Conservation (phyloP, 2,329 filamentous ascomycete genomes). For the Cyanodermella asteris region DNA sequence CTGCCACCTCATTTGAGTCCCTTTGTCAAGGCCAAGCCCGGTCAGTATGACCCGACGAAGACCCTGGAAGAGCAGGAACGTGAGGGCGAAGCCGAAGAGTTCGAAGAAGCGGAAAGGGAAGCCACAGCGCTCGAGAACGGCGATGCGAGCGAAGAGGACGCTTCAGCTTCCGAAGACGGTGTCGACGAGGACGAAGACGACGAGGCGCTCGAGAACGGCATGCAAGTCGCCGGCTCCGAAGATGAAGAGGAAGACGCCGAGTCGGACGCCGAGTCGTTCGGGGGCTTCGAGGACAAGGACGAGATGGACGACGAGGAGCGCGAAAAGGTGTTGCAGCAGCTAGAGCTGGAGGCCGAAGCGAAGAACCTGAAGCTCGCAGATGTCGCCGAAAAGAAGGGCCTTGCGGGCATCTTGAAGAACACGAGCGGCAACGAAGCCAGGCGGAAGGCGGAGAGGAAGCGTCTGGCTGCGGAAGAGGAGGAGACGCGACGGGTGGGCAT, state of each 20-base stretch:
- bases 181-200: constrained; percentile 20
- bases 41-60: constrained; percentile 76
- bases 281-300: constrained; percentile 24
- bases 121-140: constrained; percentile 26
- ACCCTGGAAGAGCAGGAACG: constrained; percentile 72
- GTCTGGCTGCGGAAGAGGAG: constrained; percentile 55
- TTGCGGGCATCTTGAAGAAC: constrained; percentile 40
- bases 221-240: constrained; percentile 27
- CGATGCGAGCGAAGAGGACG: constrained; percentile 16
- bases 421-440: constrained; percentile 47
- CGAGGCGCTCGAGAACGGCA: constrained; percentile 15
- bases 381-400: constrained; percentile 6
- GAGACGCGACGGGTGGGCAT: constrained; percentile 89
- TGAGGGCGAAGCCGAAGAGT: constrained; percentile 60
- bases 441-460: constrained; percentile 44
- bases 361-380: constrained; percentile 35
- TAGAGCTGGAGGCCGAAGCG: constrained; percentile 81
- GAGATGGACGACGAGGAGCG: constrained; percentile 35
- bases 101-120: constrained; percentile 35
- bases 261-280: constrained; percentile 25
- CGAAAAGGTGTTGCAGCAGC: constrained; percentile 51
- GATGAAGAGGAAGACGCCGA: constrained; percentile 24
- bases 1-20: constrained; percentile 89
- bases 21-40: constrained; percentile 72
- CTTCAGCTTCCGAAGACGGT: constrained; percentile 8